phyloP scores from a whole-genome alignment of 805 yeast species.

The Candida nemodendra region DNA sequence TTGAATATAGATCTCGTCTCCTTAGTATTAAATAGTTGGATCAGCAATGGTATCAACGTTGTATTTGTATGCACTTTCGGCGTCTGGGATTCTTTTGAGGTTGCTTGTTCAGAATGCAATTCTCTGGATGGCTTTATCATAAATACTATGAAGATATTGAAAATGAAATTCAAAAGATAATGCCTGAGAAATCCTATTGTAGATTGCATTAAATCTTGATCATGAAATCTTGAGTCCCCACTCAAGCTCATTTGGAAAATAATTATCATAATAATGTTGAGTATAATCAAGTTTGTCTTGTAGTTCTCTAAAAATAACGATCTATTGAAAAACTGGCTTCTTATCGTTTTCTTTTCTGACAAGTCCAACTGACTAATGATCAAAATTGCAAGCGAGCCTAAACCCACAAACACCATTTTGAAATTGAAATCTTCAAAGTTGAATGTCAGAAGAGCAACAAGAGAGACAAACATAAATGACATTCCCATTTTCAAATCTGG shows the following conservation, averaged over 20 bases:
- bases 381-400: conserved; percentile 30
- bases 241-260: conserved; percentile 14
- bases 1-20: conserved; percentile 90
- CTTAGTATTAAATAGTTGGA: conserved; percentile 43
- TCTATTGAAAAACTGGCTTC: conserved; percentile 23
- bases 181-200: conserved; percentile 4
- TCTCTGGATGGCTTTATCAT: conserved; percentile 17
- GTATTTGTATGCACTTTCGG: conserved; percentile 9
- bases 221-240: conserved; percentile 3
- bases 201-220: background rate
- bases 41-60: conserved; percentile 23
- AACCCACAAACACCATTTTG: conserved; percentile 30
- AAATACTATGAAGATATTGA: conserved; percentile 13
- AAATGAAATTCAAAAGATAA: conserved; percentile 10
- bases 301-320: conserved; percentile 23
- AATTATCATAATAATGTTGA: conserved; percentile 17
- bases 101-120: background rate
- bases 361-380: conserved; percentile 31
- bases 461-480: conserved; percentile 6
- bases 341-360: conserved; percentile 11
- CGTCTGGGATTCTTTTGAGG: background rate
- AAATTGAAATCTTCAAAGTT: conserved; percentile 23
- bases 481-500: conserved; percentile 17
- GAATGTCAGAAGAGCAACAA: conserved; percentile 11
- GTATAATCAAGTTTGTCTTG: conserved; percentile 23